Base-by-base conservation (phyloP, 345 rosid species). In the Trapa bicornis region DNA sequence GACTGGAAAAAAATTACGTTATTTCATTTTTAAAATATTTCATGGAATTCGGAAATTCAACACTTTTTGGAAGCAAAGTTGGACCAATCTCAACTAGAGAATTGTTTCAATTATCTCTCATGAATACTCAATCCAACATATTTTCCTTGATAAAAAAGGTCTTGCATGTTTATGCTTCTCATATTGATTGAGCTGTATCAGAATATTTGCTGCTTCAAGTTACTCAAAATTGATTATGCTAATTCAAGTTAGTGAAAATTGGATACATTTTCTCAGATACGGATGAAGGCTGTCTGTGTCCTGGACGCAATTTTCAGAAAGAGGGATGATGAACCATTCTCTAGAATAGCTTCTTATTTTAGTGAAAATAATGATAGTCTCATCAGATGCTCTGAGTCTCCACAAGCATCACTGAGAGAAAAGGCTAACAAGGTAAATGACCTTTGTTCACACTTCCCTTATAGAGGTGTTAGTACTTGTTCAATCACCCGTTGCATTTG, bases 271-370 rank as follows among this genome's bases (percentile, higher is more conserved):
- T 80, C 60, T 69, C 84, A 94, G 99, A 91, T 89, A 67, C 90
- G 89, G 53, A 80, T 91, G 96, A 94, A 85, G 86, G 96, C 96
- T 67, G 73, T 85, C 39, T 94, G 96, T 78, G 90, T 94, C 52
- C 93, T 94, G 63, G 99, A 91, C 75, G 81, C 96, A 69, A 78
- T 94, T 71, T 74, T 94, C 80, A 87, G 97, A 85, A 87, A 76
- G 74, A 86, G 80, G 73, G 95, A 91, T 69, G 87, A 86, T 68
- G 92, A 79, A 22, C 80, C 82, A 35, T 87, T 89, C 78, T 75
- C 84, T 50, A 62, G 81, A 71, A 73, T 85, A 47, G 78, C 85
- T 54, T 86, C 96, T 60, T 94, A 85, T 81, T 94, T 91, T 73
- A 67, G 75, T 57, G 96, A 87, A 76, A 91, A 89, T 76, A 72